A percentile compares a stretch with the other conserved stretches of the same genome.
phyloP scores from a whole-genome alignment of 2,329 filamentous ascomycete species.

The Emergomyces pasteurianus region DNA sequence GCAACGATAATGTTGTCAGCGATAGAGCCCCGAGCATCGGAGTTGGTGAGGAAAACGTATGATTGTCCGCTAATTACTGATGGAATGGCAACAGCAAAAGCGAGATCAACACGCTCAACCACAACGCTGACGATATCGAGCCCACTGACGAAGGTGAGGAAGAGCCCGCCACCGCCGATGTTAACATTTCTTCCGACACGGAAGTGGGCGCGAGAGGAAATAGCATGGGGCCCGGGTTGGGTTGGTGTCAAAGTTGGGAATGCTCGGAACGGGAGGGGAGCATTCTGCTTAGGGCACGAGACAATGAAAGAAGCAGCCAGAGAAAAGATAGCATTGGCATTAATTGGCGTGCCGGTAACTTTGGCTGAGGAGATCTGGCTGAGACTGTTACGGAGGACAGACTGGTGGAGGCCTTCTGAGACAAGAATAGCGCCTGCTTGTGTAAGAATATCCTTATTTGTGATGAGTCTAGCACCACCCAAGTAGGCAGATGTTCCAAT shows the following conservation, averaged over 20 bases:
- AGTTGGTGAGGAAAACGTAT: conserved; percentile 19
- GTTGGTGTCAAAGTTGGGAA: conserved; percentile 39
- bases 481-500: conserved; percentile 51
- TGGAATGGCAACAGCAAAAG: conserved; percentile 16
- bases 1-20: conserved; percentile 20
- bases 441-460: conserved; percentile 46
- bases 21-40: conserved; percentile 11
- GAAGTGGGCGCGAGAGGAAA: conserved; percentile 11
- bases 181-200: conserved; percentile 4
- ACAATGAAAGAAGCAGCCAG: conserved; percentile 53
- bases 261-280: conserved; percentile 46
- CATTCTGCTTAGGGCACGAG: conserved; percentile 44
- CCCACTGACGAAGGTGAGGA: conserved; percentile 17
- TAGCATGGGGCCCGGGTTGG: conserved; percentile 11
- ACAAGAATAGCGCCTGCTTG: conserved; percentile 52
- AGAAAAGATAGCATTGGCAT: conserved; percentile 49
- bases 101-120: conserved; percentile 6
- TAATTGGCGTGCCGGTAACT: conserved; percentile 49
- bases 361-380: conserved; percentile 44
- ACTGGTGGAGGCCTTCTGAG: conserved; percentile 52
- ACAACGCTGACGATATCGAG: conserved; percentile 15
- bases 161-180: conserved; percentile 7
- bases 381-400: conserved; percentile 45
- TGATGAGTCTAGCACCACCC: conserved; percentile 48
- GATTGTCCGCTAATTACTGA: conserved; percentile 17